Percentiles rank a stretch among this genome's conserved stretches.
These are phyloP conservation scores for Botrytis galanthina DNA, from an alignment of 2,329 filamentous ascomycete genomes.

Conservation along the genomic window DNA sequence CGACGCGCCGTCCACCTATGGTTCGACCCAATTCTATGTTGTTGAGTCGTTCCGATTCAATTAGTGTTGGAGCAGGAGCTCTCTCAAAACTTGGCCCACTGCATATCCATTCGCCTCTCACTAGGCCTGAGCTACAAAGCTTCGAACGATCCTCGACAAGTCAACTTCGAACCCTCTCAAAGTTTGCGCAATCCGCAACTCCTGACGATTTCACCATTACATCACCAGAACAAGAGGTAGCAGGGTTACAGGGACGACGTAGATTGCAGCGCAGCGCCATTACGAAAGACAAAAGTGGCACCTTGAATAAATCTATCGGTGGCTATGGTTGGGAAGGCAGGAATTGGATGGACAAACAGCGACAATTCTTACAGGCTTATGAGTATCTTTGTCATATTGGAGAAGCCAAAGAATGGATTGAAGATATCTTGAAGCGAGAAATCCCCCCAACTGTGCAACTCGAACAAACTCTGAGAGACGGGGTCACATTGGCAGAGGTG, in stretches of 20 bases:
- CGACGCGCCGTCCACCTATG: constrained; percentile 23
- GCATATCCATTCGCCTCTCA: constrained; percentile 48
- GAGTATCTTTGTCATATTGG: constrained; percentile 99
- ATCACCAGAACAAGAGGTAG: constrained; percentile 77
- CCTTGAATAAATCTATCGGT: constrained; percentile 47
- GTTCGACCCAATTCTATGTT: constrained; percentile 60
- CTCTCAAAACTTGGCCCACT: constrained; percentile 11
- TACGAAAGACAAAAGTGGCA: constrained; percentile 41
- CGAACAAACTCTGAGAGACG: constrained; percentile 88
- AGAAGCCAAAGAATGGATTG: constrained; percentile 99
- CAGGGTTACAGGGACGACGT: constrained; percentile 79
- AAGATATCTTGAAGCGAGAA: constrained; percentile 78
- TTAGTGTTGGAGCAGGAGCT: constrained; percentile 35
- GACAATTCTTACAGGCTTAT: constrained; percentile 94
- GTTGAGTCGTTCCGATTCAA: constrained; percentile 55
- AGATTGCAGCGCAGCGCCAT: constrained; percentile 67
- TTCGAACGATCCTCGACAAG: constrained; percentile 87
- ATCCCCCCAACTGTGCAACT: constrained; percentile 92
- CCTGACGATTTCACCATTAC: constrained; percentile 80
- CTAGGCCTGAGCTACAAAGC: constrained; percentile 71
- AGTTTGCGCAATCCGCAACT: constrained; percentile 71
- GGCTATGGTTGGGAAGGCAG: constrained; percentile 73
- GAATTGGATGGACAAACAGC: constrained; percentile 99
- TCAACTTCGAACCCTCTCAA: constrained; percentile 83
- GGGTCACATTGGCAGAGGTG: constrained; percentile 90